Base-by-base conservation (phyloP, 352 stramenopile species). In the Phytophthora litchii region DNA sequence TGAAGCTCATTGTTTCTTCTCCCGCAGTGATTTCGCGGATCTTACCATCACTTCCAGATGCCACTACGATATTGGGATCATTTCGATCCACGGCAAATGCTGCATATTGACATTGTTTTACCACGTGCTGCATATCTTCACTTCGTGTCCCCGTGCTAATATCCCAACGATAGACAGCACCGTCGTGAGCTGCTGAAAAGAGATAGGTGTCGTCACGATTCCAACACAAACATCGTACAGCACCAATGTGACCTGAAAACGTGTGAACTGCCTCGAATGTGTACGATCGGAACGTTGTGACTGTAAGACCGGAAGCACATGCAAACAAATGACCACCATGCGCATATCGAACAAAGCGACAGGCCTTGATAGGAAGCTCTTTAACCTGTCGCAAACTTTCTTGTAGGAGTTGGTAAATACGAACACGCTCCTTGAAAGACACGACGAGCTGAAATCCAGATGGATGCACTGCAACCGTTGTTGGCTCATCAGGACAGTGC, bases 101-200 rank as follows among this genome's bases (percentile, higher is more conserved):
- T 25, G 80, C 54, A 40, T 92, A 91, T 50, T 92, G 83, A 20
- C 80, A 91, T 13, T 92, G 82, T 57, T 94, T 94, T 23, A 86
- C 74, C 4, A 90, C 63, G 34, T 90, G 78, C 34, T 90, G 81
- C 53, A 88, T 80, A 10, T 91, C 82, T 45, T 94, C 85, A 40
- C 78, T 84, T 19, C 85, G 77, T n/a, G 42, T 67, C 3, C 85
- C 84, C 32, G 44, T 64, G 44, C 32, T 72, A 13, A 83, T 73
- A 45, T 76, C 78, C 88, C 88, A 96, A 31, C 83, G 81, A 34
- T 94, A 96, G 2, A 96, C 71, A 2, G 85, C 82, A 5, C 88
- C 87, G 35, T 96, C 88, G 31, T 91, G 75, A 4, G 73, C 88
- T 29, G 79, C 76, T 4, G 86, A 94, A 60, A 85, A 92, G 12